Conservation (phyloP, 306 rosid genomes). For the Quercus alba region DNA sequence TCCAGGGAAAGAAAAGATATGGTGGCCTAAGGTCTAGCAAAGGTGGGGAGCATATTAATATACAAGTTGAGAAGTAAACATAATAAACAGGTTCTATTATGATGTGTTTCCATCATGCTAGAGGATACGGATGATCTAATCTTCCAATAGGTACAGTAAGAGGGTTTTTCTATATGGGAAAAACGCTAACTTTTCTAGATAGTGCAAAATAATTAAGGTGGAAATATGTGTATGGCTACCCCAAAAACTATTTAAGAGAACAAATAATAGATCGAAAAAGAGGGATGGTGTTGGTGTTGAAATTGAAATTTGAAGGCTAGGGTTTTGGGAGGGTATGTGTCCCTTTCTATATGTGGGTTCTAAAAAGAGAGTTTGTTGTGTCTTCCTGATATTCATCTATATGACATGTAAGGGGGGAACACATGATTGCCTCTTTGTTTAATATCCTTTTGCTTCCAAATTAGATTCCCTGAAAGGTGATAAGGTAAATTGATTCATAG, state of each 20-base stretch:
- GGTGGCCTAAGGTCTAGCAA: not conserved
- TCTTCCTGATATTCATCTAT: slow-evolving; percentile 28
- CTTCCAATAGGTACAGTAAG: slow-evolving; percentile 28
- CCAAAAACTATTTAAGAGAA: not conserved
- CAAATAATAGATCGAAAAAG: not conserved
- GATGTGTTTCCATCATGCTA: slow-evolving; percentile 1
- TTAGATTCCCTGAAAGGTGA: too few relatives aligned
- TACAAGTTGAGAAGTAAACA: slow-evolving; percentile 8
- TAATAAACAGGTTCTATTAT: not conserved
- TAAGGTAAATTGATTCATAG: too few relatives aligned
- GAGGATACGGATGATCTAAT: slow-evolving; percentile 27
- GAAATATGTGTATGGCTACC: not conserved
- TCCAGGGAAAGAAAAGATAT: not conserved
- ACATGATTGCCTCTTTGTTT: too few relatives aligned
- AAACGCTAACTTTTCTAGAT: slow-evolving; percentile 1
- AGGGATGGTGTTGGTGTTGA: not conserved
- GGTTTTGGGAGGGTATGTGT: slow-evolving; percentile 8
- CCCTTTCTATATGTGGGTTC: slow-evolving; percentile 12
- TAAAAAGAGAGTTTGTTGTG: slow-evolving; percentile 13
- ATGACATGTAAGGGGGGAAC: not conserved
- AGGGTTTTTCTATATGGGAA: not conserved
- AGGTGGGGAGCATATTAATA: slow-evolving; percentile 31
- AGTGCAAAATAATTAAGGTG: not conserved
- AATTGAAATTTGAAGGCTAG: slow-evolving; percentile 11
- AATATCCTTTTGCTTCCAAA: too few relatives aligned